Percentiles rank a stretch among this genome's conserved stretches.
Evolutionary conservation across 441 rosid species (phyloP).

Genomic region (Gossypium gossypioides): DNA sequence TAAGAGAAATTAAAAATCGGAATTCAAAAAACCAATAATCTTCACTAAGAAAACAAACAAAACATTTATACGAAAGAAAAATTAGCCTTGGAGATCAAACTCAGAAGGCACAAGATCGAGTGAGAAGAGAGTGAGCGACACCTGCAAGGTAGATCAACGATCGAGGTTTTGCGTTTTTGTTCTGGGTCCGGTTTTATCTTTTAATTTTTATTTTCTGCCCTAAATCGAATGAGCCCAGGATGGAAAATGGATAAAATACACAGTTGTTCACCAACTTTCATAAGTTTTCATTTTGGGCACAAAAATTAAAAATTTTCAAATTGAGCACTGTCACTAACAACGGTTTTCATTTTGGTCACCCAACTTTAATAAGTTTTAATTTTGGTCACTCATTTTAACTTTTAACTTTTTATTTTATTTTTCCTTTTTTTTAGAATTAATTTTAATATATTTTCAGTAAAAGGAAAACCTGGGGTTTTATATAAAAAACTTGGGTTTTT

Average conservation of each 20-base stretch:
- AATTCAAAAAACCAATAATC: neutral
- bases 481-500: too few relatives aligned
- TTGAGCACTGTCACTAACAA: too few relatives aligned
- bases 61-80: neutral
- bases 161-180: constrained; percentile 5
- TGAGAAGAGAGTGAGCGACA: constrained; percentile 9
- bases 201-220: constrained; percentile 20
- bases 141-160: constrained; percentile 27
- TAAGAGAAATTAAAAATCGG: neutral
- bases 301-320: too few relatives aligned
- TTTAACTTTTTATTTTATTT: too few relatives aligned
- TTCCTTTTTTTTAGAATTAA: too few relatives aligned
- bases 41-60: neutral
- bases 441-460: too few relatives aligned
- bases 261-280: too few relatives aligned
- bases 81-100: constrained; percentile 9
- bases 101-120: constrained; percentile 10
- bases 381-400: too few relatives aligned
- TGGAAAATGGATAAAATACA: neutral
- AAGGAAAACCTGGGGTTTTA: too few relatives aligned
- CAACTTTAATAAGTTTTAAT: too few relatives aligned
- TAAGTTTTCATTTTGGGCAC: too few relatives aligned
- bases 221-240: constrained; percentile 18
- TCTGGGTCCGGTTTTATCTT: neutral
- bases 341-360: too few relatives aligned